phyloP scores from a whole-genome alignment of 768 basidiomycete genomes.

The Trametes sanguinea region DNA sequence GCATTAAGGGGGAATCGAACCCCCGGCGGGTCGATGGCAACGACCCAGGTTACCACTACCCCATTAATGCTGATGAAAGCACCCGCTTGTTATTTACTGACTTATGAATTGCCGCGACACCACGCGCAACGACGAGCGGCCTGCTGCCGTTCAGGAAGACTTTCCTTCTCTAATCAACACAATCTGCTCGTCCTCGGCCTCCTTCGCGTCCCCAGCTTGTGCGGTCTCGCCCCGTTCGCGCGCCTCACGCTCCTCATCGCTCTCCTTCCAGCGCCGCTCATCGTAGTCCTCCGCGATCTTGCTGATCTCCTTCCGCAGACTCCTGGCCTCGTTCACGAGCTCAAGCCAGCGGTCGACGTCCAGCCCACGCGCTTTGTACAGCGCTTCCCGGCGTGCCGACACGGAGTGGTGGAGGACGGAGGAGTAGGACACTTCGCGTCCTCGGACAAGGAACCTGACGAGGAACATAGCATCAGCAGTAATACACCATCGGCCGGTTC shows the following conservation, averaged over 20 bases:
- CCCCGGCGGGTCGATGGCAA: slow-evolving; percentile 37
- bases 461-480: not conserved
- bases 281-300: slow-evolving; percentile 67
- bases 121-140: no score
- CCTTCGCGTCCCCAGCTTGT: slow-evolving; percentile 9
- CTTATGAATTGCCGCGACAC: no score
- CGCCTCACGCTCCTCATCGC: slow-evolving; percentile 26
- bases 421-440: slow-evolving; percentile 65
- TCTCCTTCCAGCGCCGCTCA: slow-evolving; percentile 35
- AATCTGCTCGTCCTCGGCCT: slow-evolving; percentile 7
- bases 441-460: slow-evolving; percentile 59
- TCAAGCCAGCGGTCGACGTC: slow-evolving; percentile 65
- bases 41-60: slow-evolving; percentile 41
- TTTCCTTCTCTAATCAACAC: not conserved
- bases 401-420: slow-evolving; percentile 62
- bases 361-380: slow-evolving; percentile 59
- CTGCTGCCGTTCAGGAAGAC: not conserved
- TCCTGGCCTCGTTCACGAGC: slow-evolving; percentile 49
- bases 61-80: slow-evolving; percentile 31
- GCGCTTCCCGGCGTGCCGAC: slow-evolving; percentile 52
- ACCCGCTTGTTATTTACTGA: not conserved
- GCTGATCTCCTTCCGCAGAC: slow-evolving; percentile 52
- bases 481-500: no score
- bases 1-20: slow-evolving; percentile 25
- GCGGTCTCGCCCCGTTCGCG: slow-evolving; percentile 6